Evolutionary conservation across 2,329 filamentous ascomycete species (phyloP).

Genomic region (Pseudogymnoascus pannorum): DNA sequence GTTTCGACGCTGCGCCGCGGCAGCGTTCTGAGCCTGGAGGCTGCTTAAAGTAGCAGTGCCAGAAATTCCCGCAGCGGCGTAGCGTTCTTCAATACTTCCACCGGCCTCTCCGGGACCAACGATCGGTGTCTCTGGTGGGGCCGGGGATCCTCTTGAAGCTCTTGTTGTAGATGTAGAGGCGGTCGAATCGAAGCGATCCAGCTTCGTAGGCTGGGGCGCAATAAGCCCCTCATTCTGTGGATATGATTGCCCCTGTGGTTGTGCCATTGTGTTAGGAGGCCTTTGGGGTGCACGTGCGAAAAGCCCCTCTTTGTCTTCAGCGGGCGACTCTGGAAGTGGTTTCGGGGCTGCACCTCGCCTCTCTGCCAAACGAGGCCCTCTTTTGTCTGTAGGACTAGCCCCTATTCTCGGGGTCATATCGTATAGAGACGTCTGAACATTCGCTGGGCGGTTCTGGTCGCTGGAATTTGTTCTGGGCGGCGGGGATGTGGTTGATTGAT

Average conservation of each 20-base stretch:
- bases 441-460: slow-evolving; percentile 17
- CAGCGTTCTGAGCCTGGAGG: slow-evolving; percentile 65
- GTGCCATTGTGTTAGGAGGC: slow-evolving; percentile 32
- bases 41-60: slow-evolving; percentile 75
- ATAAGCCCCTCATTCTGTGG: slow-evolving; percentile 30
- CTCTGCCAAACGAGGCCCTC: slow-evolving; percentile 65
- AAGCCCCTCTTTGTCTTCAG: slow-evolving; percentile 69
- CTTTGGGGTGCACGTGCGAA: slow-evolving; percentile 53
- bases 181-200: slow-evolving; percentile 66
- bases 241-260: slow-evolving; percentile 41
- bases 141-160: slow-evolving; percentile 85
- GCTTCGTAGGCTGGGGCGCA: slow-evolving; percentile 32
- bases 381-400: slow-evolving; percentile 43
- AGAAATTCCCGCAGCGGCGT: slow-evolving; percentile 84
- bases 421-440: slow-evolving; percentile 25
- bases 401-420: slow-evolving; percentile 26
- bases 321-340: slow-evolving; percentile 72
- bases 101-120: slow-evolving; percentile 63
- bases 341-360: slow-evolving; percentile 75
- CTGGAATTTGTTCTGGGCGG: slow-evolving; percentile 13
- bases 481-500: slow-evolving; percentile 8
- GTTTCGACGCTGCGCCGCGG: slow-evolving; percentile 71
- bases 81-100: slow-evolving; percentile 82
- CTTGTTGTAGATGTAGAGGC: slow-evolving; percentile 90
- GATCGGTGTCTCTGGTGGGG: slow-evolving; percentile 86